Conservation (phyloP, 257 asterid genomes). For the Jaltomata sinuosa region DNA sequence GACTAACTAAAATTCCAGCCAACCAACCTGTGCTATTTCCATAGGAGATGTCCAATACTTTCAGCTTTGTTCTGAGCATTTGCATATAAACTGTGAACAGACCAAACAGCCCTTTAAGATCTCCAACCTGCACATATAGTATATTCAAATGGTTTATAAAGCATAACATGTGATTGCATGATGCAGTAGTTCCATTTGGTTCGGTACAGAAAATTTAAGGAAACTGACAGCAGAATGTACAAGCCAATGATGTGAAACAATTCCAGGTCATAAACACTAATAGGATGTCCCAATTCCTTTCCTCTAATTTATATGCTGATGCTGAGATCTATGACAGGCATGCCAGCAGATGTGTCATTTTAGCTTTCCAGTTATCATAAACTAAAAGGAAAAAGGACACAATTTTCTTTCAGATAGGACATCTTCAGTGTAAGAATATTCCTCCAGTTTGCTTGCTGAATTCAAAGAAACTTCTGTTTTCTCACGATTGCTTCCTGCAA, state of each 20-base stretch:
- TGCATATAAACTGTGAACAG: constrained; percentile 58
- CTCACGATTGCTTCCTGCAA: neutral
- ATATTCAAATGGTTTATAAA: neutral
- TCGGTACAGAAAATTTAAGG: neutral
- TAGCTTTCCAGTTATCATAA: neutral
- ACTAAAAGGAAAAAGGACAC: neutral
- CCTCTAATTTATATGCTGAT: neutral
- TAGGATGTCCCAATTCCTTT: neutral
- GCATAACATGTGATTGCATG: neutral
- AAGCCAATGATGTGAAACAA: neutral
- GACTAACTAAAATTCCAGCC: constrained; percentile 2
- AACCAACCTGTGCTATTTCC: constrained; percentile 75
- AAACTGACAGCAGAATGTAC: neutral
- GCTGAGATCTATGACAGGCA: neutral
- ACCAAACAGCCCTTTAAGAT: constrained; percentile 82
- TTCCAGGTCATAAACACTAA: neutral
- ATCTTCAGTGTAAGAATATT: neutral
- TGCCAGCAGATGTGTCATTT: neutral
- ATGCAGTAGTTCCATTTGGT: neutral
- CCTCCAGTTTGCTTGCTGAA: neutral
- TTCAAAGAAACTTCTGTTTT: neutral
- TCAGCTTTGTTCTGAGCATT: constrained; percentile 60
- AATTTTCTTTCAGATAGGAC: neutral
- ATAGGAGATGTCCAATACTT: constrained; percentile 64
- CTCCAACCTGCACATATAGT: constrained; percentile 69